Conservation (phyloP, 2,329 filamentous ascomycete species). For the Sporothrix pallida region DNA sequence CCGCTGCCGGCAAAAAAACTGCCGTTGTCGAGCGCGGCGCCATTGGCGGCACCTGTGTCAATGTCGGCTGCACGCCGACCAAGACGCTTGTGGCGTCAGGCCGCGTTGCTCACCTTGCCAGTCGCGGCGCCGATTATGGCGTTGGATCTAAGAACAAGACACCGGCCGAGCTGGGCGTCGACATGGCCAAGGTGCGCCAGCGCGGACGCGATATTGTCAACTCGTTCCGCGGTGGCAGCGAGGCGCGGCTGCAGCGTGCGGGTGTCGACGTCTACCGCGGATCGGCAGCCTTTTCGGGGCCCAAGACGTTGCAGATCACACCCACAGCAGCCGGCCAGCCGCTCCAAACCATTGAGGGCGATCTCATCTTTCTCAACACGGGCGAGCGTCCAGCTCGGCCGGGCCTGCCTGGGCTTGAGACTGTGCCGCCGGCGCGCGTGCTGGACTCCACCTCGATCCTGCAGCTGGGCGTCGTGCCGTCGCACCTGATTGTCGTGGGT, state of each 20-base stretch:
- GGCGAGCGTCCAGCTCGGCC: slow-evolving; percentile 53
- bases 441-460: slow-evolving; percentile 56
- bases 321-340: slow-evolving; percentile 41
- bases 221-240: slow-evolving; percentile 56
- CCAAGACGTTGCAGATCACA: slow-evolving; percentile 48
- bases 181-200: slow-evolving; percentile 57
- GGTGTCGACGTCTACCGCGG: slow-evolving; percentile 54
- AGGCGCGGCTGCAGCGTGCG: slow-evolving; percentile 43
- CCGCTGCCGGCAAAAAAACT: slow-evolving; percentile 51
- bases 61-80: slow-evolving; percentile 59
- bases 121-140: slow-evolving; percentile 54
- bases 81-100: slow-evolving; percentile 63
- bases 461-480: slow-evolving; percentile 54
- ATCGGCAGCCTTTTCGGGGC: slow-evolving; percentile 51
- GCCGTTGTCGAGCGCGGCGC: slow-evolving; percentile 55
- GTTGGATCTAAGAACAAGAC: slow-evolving; percentile 41
- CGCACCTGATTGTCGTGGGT: slow-evolving; percentile 57
- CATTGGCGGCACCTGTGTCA: slow-evolving; percentile 60
- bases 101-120: slow-evolving; percentile 53
- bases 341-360: slow-evolving; percentile 44
- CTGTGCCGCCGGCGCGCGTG: slow-evolving; percentile 46
- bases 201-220: slow-evolving; percentile 60
- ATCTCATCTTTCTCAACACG: slow-evolving; percentile 54
- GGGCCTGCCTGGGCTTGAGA: slow-evolving; percentile 47
- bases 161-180: slow-evolving; percentile 46